Evolutionary conservation across 2,329 filamentous ascomycete species (phyloP), one percentile per base, ranked within the genome.

Genomic region (Hypoxylon sp.): DNA sequence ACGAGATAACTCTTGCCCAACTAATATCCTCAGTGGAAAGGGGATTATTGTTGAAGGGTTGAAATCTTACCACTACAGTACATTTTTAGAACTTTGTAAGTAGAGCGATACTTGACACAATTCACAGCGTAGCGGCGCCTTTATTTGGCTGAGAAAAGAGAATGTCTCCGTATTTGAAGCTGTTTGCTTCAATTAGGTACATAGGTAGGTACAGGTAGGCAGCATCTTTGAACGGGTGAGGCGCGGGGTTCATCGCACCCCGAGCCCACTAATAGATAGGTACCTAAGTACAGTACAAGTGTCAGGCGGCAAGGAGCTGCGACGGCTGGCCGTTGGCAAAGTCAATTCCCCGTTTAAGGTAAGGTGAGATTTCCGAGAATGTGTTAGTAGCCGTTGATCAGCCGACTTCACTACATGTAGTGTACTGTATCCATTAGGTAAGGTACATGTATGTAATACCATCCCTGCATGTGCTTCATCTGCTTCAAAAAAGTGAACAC

Each of bases 401-500:
- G 11, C 43, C 25, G 21, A 47, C 43, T 16, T 27, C 3, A 27
- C 3, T 27, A 27, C 25, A 27, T 27, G 25, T 6, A 3, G 6
- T 27, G 25, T 27, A 27, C 25, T 27, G 6, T 27, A 23, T 48
- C 27, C 14, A 32, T 27, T n/a, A 30, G 9, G 14, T 50, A 29
- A n/a, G n/a, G n/a, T 32, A 37, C 19, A 37, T 23, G n/a, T 51
- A 25, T 51, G 46, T 32, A 50, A 7, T 41, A 16, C 8, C 5
- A 41, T 41, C 34, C 34, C 34, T 39, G 34, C 25, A 30, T 23
- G 27, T 21, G 21, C 16, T 12, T 3, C 32, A 21, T 11, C 21
- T 53, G 50, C 50, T 39, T 32, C 37, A 45, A 34, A 46, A n/a
- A 51, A 39, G 34, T 55, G 37, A 21, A 55, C 39, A 55, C 39